Percentiles rank a stretch among this genome's conserved stretches.
Conservation (phyloP, 192 early-diverging fungal genomes). For the Pecoramyces ruminantium region DNA sequence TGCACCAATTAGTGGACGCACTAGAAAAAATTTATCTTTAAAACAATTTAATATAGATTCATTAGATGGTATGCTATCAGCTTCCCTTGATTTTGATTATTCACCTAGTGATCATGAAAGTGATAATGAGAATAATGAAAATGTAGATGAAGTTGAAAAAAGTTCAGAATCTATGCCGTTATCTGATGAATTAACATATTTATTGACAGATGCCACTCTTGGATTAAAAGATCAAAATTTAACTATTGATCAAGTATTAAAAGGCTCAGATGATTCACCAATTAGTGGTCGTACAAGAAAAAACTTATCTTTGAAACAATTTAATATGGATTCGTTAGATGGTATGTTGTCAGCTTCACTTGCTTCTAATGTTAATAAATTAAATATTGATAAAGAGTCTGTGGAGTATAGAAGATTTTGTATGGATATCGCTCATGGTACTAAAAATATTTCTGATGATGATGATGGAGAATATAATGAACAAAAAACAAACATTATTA, state of each 20-base stretch:
- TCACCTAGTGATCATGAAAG: background rate
- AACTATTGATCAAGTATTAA: background rate
- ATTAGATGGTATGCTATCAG: background rate
- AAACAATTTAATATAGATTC: background rate
- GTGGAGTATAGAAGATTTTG: background rate
- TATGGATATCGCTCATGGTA: background rate
- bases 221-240: background rate
- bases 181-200: background rate
- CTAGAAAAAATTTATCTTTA: background rate
- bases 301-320: background rate
- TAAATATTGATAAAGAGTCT: background rate
- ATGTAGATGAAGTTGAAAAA: background rate
- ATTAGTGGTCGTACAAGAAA: background rate
- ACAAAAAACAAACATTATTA: background rate
- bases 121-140: background rate
- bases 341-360: background rate
- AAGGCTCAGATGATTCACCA: background rate
- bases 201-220: background rate
- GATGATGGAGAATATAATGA: background rate
- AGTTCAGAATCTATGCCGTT: background rate
- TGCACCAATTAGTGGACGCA: background rate
- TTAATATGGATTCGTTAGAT: background rate
- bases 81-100: background rate
- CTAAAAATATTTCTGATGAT: background rate
- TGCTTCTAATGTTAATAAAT: background rate